A percentile compares a stretch with the other conserved stretches of the same genome.
phyloP scores from a whole-genome alignment of 106 monocot species.

The Dactylorhiza incarnata region DNA sequence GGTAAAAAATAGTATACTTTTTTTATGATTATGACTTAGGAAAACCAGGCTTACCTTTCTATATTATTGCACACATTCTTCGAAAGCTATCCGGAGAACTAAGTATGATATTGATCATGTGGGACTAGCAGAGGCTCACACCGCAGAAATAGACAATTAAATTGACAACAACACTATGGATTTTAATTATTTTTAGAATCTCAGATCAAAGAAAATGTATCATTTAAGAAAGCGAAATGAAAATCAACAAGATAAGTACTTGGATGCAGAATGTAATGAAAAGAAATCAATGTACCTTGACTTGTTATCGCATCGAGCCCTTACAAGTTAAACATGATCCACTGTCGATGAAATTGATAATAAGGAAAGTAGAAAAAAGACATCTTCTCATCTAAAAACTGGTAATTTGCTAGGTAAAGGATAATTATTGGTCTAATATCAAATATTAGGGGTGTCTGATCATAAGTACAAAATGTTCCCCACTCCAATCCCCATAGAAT shows the following conservation, averaged over 20 bases:
- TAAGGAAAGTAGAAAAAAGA: slow-evolving; percentile 16
- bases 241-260: slow-evolving; percentile 8
- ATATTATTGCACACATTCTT: slow-evolving; percentile 9
- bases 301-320: slow-evolving; percentile 31
- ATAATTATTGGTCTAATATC: background rate
- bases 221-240: background rate
- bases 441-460: slow-evolving; percentile 20
- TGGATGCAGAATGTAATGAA: slow-evolving; percentile 14
- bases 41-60: slow-evolving; percentile 51
- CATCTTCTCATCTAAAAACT: slow-evolving; percentile 14
- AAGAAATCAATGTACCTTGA: slow-evolving; percentile 48
- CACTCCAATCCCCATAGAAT: no score
- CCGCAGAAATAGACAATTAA: slow-evolving; percentile 22
- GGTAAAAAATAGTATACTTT: slow-evolving; percentile 16
- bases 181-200: slow-evolving; percentile 13
- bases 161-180: slow-evolving; percentile 15
- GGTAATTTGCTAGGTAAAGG: slow-evolving; percentile 3
- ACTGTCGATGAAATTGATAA: slow-evolving; percentile 36
- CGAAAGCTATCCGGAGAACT: no score
- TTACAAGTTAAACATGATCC: slow-evolving; percentile 45
- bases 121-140: slow-evolving; percentile 35
- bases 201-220: slow-evolving; percentile 3
- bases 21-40: slow-evolving; percentile 26
- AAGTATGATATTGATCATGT: no score
- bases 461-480: no score